Evolutionary conservation across 2,329 filamentous ascomycete genomes (phyloP).

Genomic region (Exophiala calicioides): DNA sequence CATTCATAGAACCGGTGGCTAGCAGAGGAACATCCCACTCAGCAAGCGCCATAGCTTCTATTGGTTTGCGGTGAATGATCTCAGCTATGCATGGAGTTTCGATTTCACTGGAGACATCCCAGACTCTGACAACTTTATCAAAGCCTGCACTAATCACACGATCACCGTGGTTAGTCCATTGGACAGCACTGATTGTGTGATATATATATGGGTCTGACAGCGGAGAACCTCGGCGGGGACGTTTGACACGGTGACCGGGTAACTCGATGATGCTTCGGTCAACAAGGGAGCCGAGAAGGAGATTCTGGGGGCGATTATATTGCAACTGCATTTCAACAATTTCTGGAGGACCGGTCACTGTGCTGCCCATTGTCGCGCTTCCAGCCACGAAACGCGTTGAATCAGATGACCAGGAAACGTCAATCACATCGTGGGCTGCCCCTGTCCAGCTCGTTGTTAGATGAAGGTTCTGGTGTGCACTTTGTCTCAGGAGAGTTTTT

Average conservation of each 20-base stretch:
- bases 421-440: slow-evolving; percentile 60
- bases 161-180: slow-evolving; percentile 51
- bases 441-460: slow-evolving; percentile 55
- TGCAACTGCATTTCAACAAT: background rate
- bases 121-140: slow-evolving; percentile 59
- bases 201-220: slow-evolving; percentile 47
- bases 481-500: background rate
- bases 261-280: slow-evolving; percentile 44
- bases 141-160: slow-evolving; percentile 57
- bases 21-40: slow-evolving; percentile 40
- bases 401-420: slow-evolving; percentile 58
- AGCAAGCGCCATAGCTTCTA: slow-evolving; percentile 55
- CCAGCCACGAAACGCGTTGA: slow-evolving; percentile 59
- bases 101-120: slow-evolving; percentile 44
- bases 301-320: slow-evolving; percentile 39
- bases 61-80: slow-evolving; percentile 48
- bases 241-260: slow-evolving; percentile 52
- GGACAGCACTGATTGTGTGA: slow-evolving; percentile 57
- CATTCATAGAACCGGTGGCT: slow-evolving; percentile 50
- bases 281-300: slow-evolving; percentile 38
- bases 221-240: slow-evolving; percentile 31
- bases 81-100: slow-evolving; percentile 37
- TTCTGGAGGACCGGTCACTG: slow-evolving; percentile 45
- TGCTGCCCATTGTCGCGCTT: slow-evolving; percentile 46
- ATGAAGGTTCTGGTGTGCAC: background rate